These are phyloP conservation scores for Penicillium capsulatum DNA, from an alignment of 2,329 filamentous ascomycete species.

Conservation along the genomic window DNA sequence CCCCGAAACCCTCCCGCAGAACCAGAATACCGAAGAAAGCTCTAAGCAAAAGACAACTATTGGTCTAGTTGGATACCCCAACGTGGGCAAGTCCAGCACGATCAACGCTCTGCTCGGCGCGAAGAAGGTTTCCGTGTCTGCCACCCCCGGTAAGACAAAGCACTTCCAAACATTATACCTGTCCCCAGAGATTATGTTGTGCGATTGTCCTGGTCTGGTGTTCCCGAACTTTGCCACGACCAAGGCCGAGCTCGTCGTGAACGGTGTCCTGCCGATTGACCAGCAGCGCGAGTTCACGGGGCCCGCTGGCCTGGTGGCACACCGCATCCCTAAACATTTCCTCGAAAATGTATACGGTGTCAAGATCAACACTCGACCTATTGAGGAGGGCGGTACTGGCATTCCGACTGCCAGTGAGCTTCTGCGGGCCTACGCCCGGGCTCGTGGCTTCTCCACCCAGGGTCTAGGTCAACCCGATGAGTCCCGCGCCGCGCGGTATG, in stretches of 20 bases:
- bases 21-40: constrained; percentile 46
- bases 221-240: constrained; percentile 97
- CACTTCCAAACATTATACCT: constrained; percentile 98
- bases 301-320: constrained; percentile 74
- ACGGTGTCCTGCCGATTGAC: constrained; percentile 91
- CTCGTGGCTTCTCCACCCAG: constrained; percentile 83
- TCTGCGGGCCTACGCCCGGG: constrained; percentile 77
- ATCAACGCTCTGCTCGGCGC: constrained; percentile 98
- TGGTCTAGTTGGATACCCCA: constrained; percentile 93
- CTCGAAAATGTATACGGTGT: constrained; percentile 93
- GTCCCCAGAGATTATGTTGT: constrained; percentile 81
- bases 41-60: constrained; percentile 70
- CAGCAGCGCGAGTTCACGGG: constrained; percentile 91
- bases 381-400: constrained; percentile 91
- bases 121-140: constrained; percentile 97
- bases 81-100: constrained; percentile 97
- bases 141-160: constrained; percentile 97
- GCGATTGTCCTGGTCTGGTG: constrained; percentile 96
- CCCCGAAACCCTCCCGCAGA: constrained; percentile 47
- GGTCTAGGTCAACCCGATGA: constrained; percentile 90
- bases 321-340: constrained; percentile 80
- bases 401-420: constrained; percentile 79
- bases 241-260: constrained; percentile 93
- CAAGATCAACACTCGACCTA: constrained; percentile 71
- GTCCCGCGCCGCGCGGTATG: constrained; percentile 79